These are phyloP conservation scores for Plasmodium coatneyi DNA, from an alignment of 169 alveolate genomes.

Conservation along the genomic window DNA sequence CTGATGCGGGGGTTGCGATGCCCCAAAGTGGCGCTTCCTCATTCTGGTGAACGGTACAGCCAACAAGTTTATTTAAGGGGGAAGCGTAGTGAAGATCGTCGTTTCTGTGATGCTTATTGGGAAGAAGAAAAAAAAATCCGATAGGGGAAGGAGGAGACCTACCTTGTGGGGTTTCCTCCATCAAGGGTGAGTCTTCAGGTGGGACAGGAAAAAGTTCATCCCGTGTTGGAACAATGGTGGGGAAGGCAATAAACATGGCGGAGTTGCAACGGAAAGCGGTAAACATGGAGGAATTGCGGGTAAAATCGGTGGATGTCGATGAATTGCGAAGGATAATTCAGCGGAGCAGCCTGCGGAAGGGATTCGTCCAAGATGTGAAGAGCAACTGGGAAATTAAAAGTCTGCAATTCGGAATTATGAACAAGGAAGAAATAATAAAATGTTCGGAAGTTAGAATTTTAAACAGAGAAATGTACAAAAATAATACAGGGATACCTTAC, in stretches of 20 bases:
- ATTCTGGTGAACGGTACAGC: too few species aligned
- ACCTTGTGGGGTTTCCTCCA: neutral
- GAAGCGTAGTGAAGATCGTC: neutral
- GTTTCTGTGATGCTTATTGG: neutral
- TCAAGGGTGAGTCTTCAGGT: neutral
- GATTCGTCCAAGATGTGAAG: conserved; percentile 47
- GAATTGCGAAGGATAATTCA: conserved; percentile 11
- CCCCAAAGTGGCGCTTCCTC: neutral
- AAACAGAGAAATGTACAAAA: conserved; percentile 85
- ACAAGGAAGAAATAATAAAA: conserved; percentile 83
- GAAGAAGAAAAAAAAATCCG: neutral
- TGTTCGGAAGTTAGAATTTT: conserved; percentile 83
- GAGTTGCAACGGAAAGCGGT: neutral
- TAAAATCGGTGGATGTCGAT: neutral
- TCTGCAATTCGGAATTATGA: conserved; percentile 87
- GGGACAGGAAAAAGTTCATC: neutral
- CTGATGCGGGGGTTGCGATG: neutral
- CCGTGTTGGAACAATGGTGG: neutral
- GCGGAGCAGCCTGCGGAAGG: conserved; percentile 14
- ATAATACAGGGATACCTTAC: conserved; percentile 81
- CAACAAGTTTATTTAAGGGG: neutral
- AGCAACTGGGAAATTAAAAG: conserved; percentile 80
- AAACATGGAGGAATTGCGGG: neutral
- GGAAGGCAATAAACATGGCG: neutral
- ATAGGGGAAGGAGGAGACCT: neutral